Evolutionary conservation across 2,329 filamentous ascomycete genomes (phyloP), one percentile per base, ranked within the genome.

Genomic region (Coniochaeta sp.): DNA sequence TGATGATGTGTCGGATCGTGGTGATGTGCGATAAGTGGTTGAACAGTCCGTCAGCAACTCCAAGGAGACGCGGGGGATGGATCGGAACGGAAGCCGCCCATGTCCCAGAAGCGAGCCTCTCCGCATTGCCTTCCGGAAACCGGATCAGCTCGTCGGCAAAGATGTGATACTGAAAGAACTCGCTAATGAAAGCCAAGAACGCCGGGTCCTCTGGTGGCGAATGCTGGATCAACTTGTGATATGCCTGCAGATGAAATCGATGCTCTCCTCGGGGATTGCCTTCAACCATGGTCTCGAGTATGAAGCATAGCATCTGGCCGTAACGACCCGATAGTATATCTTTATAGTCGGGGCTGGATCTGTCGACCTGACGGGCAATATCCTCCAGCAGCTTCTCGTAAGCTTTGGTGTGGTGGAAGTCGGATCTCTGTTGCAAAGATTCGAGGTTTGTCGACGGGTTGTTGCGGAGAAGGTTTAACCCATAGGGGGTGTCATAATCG

Each of bases 141-240:
- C 77, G 79, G 58, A 88, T 76, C 1, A 88, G 73, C 62, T 87
- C 83, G 65, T 88, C 84, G n/a, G 83, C 83, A 62, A 80, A 83
- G 44, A 87, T 84, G 71, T 95, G 90, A 67, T 95, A 96, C 70
- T 92, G 89, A 72, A 96, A 93, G 74, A 96, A 93, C 70, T 90
- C 87, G 63, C 88, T 87, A 61, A 86, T 82, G 66, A 86, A 86
- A 10, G 78, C 75, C 30, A 77, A 69, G 69, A 95, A 91, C 24
- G 86, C 83, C 22, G 86, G 74, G 80, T 92, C 76, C 69, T 83
- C 69, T 58, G 89, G 78, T 69, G 86, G 85, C 1, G 76, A 81
- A 60, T 81, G 75, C 47, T 78, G 79, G n/a, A 93, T 85, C 61
- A 96, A 81, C 60, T 82, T 82, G 66, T 90, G 85, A 64, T 93